Percentiles rank a stretch among this genome's conserved stretches.
Conservation (phyloP, 192 early-diverging fungal genomes). For the Linnemannia zychae region DNA sequence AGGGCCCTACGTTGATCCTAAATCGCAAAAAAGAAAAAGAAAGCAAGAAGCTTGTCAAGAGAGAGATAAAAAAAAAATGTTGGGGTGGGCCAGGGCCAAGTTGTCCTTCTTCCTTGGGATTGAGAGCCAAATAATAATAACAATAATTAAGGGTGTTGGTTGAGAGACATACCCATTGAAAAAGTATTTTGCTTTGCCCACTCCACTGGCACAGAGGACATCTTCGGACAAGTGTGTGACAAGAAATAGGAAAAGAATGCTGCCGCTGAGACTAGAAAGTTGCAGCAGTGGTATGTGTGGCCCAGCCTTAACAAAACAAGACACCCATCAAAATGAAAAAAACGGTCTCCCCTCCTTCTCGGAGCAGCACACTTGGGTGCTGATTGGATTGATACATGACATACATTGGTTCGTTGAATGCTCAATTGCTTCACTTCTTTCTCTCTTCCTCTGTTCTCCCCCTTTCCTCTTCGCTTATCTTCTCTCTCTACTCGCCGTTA, state of each 20-base stretch:
- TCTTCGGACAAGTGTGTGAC: neutral
- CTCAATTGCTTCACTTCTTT: neutral
- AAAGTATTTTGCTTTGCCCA: neutral
- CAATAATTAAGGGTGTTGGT: constrained; percentile 6
- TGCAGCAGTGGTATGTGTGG: no score
- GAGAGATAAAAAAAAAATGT: neutral
- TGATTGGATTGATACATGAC: neutral
- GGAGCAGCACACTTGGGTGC: neutral
- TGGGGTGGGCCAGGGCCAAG: constrained; percentile 1
- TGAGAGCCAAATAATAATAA: neutral
- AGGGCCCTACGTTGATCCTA: neutral
- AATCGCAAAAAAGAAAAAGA: neutral
- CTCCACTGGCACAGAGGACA: neutral
- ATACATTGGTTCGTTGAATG: no score
- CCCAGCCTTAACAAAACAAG: no score
- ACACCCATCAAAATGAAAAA: neutral
- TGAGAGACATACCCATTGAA: neutral
- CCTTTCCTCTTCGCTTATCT: neutral
- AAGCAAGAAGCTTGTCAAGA: neutral
- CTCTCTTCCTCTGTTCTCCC: neutral
- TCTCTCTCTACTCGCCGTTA: neutral
- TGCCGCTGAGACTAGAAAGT: neutral
- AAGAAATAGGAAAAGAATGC: no score
- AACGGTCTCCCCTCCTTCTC: neutral
- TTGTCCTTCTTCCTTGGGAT: neutral